Percentiles rank a stretch among this genome's conserved stretches.
These are phyloP conservation scores for Keqinozyma sinolaborantium DNA, from an alignment of 1,139 yeast genomes.

Conservation along the genomic window DNA sequence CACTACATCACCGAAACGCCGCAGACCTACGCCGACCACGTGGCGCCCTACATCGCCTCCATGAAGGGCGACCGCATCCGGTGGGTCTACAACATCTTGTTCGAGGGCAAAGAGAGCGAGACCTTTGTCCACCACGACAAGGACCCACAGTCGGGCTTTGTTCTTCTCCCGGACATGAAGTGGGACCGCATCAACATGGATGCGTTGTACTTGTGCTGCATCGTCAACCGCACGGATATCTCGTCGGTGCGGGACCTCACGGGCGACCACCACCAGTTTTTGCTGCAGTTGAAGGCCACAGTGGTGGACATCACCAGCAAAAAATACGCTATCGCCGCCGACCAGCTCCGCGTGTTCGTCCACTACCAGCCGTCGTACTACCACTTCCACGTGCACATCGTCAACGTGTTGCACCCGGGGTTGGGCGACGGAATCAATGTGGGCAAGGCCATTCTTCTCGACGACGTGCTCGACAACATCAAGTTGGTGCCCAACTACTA, in stretches of 20 bases:
- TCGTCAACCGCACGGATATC: constrained; percentile 71
- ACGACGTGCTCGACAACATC: constrained; percentile 76
- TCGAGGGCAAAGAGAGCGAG: constrained; percentile 82
- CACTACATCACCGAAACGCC: constrained; percentile 81
- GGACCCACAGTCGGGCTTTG: constrained; percentile 53
- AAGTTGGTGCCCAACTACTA: constrained; percentile 46
- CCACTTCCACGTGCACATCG: constrained; percentile 92
- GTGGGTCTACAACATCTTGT: constrained; percentile 88
- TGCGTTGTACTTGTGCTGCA: constrained; percentile 72
- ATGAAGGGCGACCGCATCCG: constrained; percentile 76
- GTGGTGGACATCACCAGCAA: constrained; percentile 47
- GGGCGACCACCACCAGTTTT: constrained; percentile 53
- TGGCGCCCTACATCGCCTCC: constrained; percentile 71
- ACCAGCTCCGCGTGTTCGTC: constrained; percentile 67
- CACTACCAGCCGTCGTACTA: constrained; percentile 97
- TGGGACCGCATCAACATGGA: constrained; percentile 82
- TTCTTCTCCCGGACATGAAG: constrained; percentile 78
- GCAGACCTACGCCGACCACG: constrained; percentile 56
- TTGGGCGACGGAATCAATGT: constrained; percentile 66
- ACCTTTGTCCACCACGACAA: constrained; percentile 63
- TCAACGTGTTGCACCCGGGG: constrained; percentile 69
- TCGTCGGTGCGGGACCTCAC: constrained; percentile 73
- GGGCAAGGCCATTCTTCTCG: constrained; percentile 81
- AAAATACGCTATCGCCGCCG: constrained; percentile 31
- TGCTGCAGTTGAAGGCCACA: constrained; percentile 41